Evolutionary conservation across 306 rosid genomes (phyloP), one percentile per base, ranked within the genome.

Genomic region (Gleditsia sinensis): DNA sequence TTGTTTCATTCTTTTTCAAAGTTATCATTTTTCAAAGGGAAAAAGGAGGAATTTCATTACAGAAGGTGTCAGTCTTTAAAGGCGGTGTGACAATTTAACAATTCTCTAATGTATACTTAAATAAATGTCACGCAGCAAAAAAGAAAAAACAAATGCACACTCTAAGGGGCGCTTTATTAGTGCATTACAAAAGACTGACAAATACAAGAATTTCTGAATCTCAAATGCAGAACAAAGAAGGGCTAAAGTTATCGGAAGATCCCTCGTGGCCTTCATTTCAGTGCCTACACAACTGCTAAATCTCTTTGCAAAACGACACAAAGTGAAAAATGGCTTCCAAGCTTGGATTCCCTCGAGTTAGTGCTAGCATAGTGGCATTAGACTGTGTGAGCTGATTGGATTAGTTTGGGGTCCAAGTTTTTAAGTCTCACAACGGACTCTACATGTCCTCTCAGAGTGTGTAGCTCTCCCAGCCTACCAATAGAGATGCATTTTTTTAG

Each of bases 401-500:
- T 77, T 21, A 57, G 25, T 23, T 23, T 71, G 32, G 45, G 63
- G 78, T 89, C 91, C 69, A 91, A 78, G 3, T 86, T 91, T 49
- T 91, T 91, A 16, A 91, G 94, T 82, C 95, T 89, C 50, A 81
- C 39, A 20, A 89, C 89, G 39, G 92, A 91, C 45, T 91, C 92
- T 67, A 91, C 75, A 73, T 91, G 95, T 68, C 97, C 97, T 81
- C 85, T 89, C 40, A 91, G 80, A 16, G 87, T 85, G 83, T 91
- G 88, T 4, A 87, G 46, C 79, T 91, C 95, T 58, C 97, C 88
- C 51, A 91, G 79, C 85, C 97, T 90, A 93, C 82, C 58, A 75
- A 68, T 51, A 46, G 63, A 63, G 13, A 46, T 75, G 27, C 49
- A 37, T 70, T 32, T 49, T n/a, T 3, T 60, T 40, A 60, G 67